Conservation (phyloP, 441 rosid genomes). For the Dalechampia spathulata region DNA sequence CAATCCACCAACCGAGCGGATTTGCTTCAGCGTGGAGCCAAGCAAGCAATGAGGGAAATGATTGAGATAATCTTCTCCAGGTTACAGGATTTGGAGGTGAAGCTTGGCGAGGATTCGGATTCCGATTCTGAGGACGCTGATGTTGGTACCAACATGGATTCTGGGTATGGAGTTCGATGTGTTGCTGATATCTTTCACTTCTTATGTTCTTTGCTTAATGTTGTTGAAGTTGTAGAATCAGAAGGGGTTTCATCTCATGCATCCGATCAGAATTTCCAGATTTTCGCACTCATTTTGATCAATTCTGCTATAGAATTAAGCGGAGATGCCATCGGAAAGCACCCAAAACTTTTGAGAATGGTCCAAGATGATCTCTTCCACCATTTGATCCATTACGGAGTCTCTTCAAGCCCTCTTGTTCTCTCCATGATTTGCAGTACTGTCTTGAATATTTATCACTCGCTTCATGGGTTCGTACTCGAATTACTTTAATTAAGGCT, state of each 20-base stretch:
- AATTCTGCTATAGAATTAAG: conserved; percentile 71
- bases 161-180: conserved; percentile 61
- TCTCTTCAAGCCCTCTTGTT: conserved; percentile 59
- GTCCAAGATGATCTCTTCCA: conserved; percentile 76
- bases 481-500: neutral
- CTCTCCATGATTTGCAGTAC: conserved; percentile 86
- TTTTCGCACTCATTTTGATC: conserved; percentile 52
- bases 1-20: conserved; percentile 65
- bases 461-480: conserved; percentile 53
- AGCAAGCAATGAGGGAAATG: conserved; percentile 71
- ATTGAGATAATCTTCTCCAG: conserved; percentile 68
- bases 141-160: conserved; percentile 16
- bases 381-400: conserved; percentile 77
- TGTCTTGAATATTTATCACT: conserved; percentile 71
- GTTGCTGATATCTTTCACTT: conserved; percentile 73
- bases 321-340: conserved; percentile 65
- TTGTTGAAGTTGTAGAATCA: conserved; percentile 53
- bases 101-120: conserved; percentile 45
- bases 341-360: conserved; percentile 67
- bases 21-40: conserved; percentile 69
- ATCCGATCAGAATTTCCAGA: conserved; percentile 70
- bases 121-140: conserved; percentile 50
- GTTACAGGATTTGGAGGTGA: conserved; percentile 49
- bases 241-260: conserved; percentile 47
- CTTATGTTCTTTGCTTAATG: conserved; percentile 68